Conservation (phyloP, 1,139 yeast species). For the Scheffersomyces cryptocercus region DNA sequence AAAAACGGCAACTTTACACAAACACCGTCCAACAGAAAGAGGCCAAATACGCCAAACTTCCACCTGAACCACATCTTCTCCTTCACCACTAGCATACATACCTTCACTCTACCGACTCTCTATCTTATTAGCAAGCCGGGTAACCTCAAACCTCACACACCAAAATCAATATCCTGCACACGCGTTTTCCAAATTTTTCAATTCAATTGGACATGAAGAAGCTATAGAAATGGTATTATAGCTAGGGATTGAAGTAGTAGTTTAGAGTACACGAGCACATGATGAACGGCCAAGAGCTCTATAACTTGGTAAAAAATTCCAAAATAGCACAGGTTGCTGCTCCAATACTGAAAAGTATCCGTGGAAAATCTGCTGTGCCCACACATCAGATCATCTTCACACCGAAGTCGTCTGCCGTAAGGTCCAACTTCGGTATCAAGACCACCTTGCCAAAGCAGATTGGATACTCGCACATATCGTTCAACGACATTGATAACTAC, state of each 20-base stretch:
- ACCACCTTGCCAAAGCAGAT: constrained; percentile 45
- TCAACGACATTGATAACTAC: constrained; percentile 45
- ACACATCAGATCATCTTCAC: constrained; percentile 49
- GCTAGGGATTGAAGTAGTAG: background rate
- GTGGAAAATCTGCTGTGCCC: constrained; percentile 35
- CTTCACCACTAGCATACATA: too few relatives aligned
- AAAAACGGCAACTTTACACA: too few relatives aligned
- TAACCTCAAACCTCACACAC: constrained; percentile 1
- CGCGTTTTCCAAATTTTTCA: too few relatives aligned
- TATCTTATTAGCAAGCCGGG: too few relatives aligned
- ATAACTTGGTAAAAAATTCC: constrained; percentile 42
- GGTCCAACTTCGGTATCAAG: constrained; percentile 48
- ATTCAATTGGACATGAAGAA: too few relatives aligned
- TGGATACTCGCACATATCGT: constrained; percentile 44
- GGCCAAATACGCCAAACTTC: too few relatives aligned
- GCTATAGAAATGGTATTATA: background rate
- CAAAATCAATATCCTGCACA: constrained; percentile 1
- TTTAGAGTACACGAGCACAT: background rate
- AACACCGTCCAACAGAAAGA: too few relatives aligned
- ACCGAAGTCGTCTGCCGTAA: constrained; percentile 42
- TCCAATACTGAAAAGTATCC: constrained; percentile 36
- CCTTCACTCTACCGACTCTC: too few relatives aligned
- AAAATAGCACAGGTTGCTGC: constrained; percentile 50
- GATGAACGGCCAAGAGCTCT: constrained; percentile 38
- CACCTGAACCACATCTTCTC: too few relatives aligned